phyloP scores from a whole-genome alignment of 2,329 filamentous ascomycete species.

The Westerdykella aurantiaca region DNA sequence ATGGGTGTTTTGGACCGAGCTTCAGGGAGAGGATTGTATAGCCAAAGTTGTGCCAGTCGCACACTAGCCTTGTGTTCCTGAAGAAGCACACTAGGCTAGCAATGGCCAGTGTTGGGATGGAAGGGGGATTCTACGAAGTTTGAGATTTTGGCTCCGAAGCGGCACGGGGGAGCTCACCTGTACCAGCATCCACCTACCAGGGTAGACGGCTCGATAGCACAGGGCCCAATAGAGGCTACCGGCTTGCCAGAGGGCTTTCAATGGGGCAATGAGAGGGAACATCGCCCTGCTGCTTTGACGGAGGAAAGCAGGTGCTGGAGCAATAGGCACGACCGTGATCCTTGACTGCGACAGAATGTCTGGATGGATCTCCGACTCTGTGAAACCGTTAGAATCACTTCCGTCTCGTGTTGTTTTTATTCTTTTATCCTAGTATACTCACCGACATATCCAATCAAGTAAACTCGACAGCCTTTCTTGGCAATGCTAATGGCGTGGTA shows the following conservation, averaged over 20 bases:
- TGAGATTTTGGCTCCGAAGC: background rate
- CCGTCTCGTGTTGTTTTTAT: background rate
- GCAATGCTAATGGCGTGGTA: constrained; percentile 94
- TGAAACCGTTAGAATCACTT: background rate
- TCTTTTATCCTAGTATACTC: background rate
- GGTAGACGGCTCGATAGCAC: constrained; percentile 62
- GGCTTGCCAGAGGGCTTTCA: constrained; percentile 83
- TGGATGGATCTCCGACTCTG: constrained; percentile 75
- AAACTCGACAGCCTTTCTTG: constrained; percentile 70
- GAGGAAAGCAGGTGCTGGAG: constrained; percentile 60
- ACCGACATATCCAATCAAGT: constrained; percentile 86
- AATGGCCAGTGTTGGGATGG: constrained; percentile 81
- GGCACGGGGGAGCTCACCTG: constrained; percentile 46
- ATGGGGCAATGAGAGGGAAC: constrained; percentile 70
- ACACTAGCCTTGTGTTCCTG: constrained; percentile 73
- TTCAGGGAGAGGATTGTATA: constrained; percentile 81
- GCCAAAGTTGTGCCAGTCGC: constrained; percentile 99
- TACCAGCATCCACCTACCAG: constrained; percentile 79
- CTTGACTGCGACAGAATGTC: constrained; percentile 63
- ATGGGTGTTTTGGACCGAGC: constrained; percentile 58
- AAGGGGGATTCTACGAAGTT: constrained; percentile 71
- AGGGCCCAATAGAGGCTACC: constrained; percentile 65
- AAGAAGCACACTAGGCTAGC: constrained; percentile 67
- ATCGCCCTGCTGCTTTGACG: constrained; percentile 63
- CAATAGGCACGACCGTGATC: constrained; percentile 67